A percentile compares a stretch with the other conserved stretches of the same genome.
phyloP scores from a whole-genome alignment of 2,329 filamentous ascomycete genomes.

The Hypocrella siamensis region DNA sequence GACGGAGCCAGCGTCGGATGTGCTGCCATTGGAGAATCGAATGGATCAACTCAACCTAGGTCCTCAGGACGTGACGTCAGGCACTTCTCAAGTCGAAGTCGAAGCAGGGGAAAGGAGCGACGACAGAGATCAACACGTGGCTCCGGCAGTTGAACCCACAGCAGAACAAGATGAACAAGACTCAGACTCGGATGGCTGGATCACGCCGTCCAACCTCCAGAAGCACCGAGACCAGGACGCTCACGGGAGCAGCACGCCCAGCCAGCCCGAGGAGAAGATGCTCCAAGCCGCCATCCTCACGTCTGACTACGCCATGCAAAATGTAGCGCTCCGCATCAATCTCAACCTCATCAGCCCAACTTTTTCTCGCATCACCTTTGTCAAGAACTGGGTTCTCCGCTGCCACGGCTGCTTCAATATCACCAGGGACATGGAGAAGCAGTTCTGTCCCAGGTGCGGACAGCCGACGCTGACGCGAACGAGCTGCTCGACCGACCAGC shows the following conservation, averaged over 20 bases:
- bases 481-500: constrained; percentile 67
- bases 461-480: constrained; percentile 75
- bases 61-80: no score
- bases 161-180: constrained; percentile 29
- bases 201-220: constrained; percentile 83
- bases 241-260: constrained; percentile 23
- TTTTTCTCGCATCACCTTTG: constrained; percentile 63
- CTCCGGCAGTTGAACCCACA: no score
- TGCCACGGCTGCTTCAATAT: constrained; percentile 89
- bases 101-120: no score
- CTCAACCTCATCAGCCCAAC: constrained; percentile 71
- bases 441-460: constrained; percentile 87
- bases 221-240: constrained; percentile 61
- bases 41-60: constrained; percentile 11
- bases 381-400: constrained; percentile 79
- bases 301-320: constrained; percentile 95
- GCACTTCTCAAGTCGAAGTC: no score
- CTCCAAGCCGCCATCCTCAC: constrained; percentile 88
- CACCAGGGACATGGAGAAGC: constrained; percentile 68
- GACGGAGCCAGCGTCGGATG: constrained; percentile 12
- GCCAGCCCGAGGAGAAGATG: constrained; percentile 39
- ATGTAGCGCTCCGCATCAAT: constrained; percentile 88
- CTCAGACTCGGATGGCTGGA: constrained; percentile 60
- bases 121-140: no score
- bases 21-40: constrained; percentile 4